Percentiles rank a stretch among this genome's conserved stretches.
Conservation (phyloP, 805 yeast genomes). For the Monosporozyma yasuniensis region DNA sequence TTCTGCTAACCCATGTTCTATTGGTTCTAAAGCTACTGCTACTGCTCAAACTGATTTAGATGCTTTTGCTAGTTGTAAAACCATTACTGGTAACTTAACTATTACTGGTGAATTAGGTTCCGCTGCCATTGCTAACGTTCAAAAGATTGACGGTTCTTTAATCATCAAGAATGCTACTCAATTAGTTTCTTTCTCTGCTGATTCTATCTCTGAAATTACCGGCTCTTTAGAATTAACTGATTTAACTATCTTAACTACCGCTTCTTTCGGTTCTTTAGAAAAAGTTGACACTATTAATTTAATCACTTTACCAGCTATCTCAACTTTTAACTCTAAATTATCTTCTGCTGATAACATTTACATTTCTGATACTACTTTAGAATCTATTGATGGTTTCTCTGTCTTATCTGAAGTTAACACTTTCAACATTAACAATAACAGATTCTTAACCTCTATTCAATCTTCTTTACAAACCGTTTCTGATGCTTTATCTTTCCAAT, state of each 20-base stretch:
- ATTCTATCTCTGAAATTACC: conserved; percentile 63
- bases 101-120: conserved; percentile 57
- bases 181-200: conserved; percentile 65
- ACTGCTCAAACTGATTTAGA: conserved; percentile 76
- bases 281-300: conserved; percentile 75
- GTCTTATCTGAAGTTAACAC: conserved; percentile 38
- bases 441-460: conserved; percentile 59
- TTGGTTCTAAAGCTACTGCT: conserved; percentile 55
- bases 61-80: conserved; percentile 59
- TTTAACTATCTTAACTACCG: conserved; percentile 56
- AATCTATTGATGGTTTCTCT: conserved; percentile 55
- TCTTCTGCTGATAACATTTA: conserved; percentile 60
- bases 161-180: conserved; percentile 53
- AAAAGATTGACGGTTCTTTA: conserved; percentile 72
- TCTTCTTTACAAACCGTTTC: conserved; percentile 69
- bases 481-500: conserved; percentile 66
- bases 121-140: conserved; percentile 64
- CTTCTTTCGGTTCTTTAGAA: conserved; percentile 69
- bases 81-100: conserved; percentile 70
- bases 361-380: conserved; percentile 67
- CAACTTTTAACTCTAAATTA: conserved; percentile 59
- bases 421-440: conserved; percentile 88
- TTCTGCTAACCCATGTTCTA: conserved; percentile 56
- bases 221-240: conserved; percentile 55
- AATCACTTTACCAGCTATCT: conserved; percentile 80